phyloP scores from a whole-genome alignment of 441 rosid species.

The Mallotus repandus region DNA sequence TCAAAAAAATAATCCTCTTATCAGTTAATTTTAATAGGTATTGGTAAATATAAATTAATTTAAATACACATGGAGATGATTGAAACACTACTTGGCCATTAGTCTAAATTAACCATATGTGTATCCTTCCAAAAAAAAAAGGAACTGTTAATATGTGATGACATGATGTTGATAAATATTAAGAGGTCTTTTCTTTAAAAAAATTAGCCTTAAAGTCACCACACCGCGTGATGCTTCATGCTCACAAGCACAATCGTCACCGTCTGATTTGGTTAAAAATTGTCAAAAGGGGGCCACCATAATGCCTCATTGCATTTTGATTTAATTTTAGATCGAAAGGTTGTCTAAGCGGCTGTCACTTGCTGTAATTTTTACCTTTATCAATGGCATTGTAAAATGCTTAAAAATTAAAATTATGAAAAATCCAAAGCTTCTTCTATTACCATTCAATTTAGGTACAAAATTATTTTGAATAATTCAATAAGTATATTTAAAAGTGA shows the following conservation, averaged over 20 bases:
- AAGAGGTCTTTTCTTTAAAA: constrained; percentile 10
- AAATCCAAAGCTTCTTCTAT: too few relatives aligned
- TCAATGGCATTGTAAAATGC: neutral
- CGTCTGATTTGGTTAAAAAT: constrained; percentile 32
- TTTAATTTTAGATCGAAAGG: constrained; percentile 14
- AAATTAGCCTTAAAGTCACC: constrained; percentile 34
- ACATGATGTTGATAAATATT: constrained; percentile 34
- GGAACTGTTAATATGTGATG: constrained; percentile 13
- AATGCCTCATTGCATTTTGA: neutral
- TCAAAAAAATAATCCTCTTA: too few relatives aligned
- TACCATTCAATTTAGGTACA: too few relatives aligned
- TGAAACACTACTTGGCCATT: too few relatives aligned
- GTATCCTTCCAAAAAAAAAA: too few relatives aligned
- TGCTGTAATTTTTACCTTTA: neutral
- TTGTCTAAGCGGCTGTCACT: constrained; percentile 3
- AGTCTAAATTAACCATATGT: too few relatives aligned
- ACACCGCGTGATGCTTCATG: constrained; percentile 36
- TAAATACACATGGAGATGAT: too few relatives aligned
- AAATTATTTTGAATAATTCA: too few relatives aligned
- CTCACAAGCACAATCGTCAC: constrained; percentile 41
- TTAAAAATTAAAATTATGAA: too few relatives aligned
- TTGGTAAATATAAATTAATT: too few relatives aligned
- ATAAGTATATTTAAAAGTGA: too few relatives aligned
- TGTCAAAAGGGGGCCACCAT: constrained; percentile 35
- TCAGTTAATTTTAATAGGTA: too few relatives aligned